These are phyloP conservation scores for Jatropha podagrica DNA, from an alignment of 441 rosid genomes.

Conservation along the genomic window DNA sequence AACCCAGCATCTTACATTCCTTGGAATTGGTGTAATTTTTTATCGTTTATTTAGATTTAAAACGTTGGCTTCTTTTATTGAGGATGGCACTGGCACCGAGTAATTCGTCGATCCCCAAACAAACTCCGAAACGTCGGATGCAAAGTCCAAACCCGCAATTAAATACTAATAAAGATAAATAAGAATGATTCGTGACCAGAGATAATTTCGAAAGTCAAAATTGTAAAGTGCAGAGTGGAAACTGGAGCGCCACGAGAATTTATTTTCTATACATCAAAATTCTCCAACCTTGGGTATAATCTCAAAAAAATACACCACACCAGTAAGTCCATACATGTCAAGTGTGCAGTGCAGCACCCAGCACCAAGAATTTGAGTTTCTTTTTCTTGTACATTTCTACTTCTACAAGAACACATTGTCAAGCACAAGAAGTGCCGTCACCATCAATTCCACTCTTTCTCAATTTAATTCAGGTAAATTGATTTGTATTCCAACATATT, in stretches of 20 bases:
- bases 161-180: too few species aligned
- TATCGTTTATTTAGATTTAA: too few species aligned
- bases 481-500: slow-evolving; percentile 6
- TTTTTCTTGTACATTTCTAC: slow-evolving; percentile 15
- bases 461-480: neutral
- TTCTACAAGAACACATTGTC: slow-evolving; percentile 10
- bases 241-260: neutral
- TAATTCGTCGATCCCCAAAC: too few species aligned
- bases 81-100: too few species aligned
- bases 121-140: too few species aligned
- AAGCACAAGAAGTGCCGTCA: slow-evolving; percentile 17
- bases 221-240: neutral
- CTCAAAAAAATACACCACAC: neutral
- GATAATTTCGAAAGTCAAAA: neutral
- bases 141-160: too few species aligned
- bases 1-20: too few species aligned
- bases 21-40: too few species aligned
- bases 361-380: neutral
- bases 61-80: too few species aligned
- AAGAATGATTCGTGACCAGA: neutral
- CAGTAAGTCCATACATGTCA: neutral
- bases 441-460: neutral
- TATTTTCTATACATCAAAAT: slow-evolving; percentile 5
- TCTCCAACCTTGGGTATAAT: neutral
- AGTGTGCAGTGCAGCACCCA: neutral